Evolutionary conservation across 805 yeast species (phyloP), one percentile per base, ranked within the genome.

Genomic region (Lachancea quebecensis): DNA sequence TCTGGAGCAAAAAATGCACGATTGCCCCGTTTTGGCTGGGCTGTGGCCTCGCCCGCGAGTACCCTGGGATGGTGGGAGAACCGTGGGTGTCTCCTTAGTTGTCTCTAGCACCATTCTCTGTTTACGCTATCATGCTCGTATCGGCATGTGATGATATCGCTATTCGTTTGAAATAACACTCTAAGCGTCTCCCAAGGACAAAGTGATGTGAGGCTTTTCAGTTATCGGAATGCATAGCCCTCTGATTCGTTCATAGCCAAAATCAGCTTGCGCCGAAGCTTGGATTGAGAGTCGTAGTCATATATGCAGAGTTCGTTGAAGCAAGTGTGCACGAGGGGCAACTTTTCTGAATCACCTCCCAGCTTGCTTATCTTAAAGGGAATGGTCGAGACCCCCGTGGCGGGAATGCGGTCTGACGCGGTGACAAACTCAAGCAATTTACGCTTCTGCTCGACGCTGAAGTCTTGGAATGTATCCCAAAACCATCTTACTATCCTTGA

Each of bases 301-400:
- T 79, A 84, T 5, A 93, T 53, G 45, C 91, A 83, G 18, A 91
- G 60, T 67, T 91, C 96, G 59, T 91, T 93, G 69, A 93, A 91
- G 56, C 99, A 91, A 0, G 98, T 93, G 59, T 91, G 98, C 0
- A 97, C 88, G 12, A 83, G 68, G 0, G 98, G 98, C 14, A 90
- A 65, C 6, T 64, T 68, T 10, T 68, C 55, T 10, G 48, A 42
- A 50, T 72, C 75, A 2, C 54, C 62, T 0, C 74, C 75, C 11
- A 77, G 45, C 44, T 75, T 74, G 12, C 82, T 76, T n/a, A 91
- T 76, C 49, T 81, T 81, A 56, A 93, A 82, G 37, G 72, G 71
- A 68, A 91, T 67, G 42, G 84, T 82, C 28, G 85, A 81, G 27
- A 88, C 72, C 0, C 99, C 99, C 0, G 96, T 86, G 0, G 96